phyloP scores from a whole-genome alignment of 2,329 filamentous ascomycete genomes.

The Ceratocystis harringtonii region DNA sequence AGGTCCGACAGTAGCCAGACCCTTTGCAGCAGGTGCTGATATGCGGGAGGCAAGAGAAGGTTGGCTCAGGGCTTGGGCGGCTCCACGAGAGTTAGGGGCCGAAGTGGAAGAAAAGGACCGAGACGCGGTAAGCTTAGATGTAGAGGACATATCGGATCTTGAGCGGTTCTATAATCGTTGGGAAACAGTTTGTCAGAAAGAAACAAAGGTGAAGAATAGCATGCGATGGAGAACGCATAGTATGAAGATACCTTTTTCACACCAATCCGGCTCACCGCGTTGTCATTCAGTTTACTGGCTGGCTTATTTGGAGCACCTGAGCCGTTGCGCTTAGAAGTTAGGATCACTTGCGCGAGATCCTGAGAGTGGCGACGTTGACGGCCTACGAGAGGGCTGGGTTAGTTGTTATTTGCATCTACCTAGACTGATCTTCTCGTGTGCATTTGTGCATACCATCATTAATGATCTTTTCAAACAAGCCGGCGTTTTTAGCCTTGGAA shows the following conservation, averaged over 20 bases:
- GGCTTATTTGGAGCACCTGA: slow-evolving; percentile 32
- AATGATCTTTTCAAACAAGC: slow-evolving; percentile 42
- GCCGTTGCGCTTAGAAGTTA: slow-evolving; percentile 42
- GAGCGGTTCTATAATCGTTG: slow-evolving; percentile 3
- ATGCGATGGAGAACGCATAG: not conserved
- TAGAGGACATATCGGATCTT: not conserved
- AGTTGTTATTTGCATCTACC: not conserved
- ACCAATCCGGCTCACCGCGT: slow-evolving; percentile 55
- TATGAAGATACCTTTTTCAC: slow-evolving; percentile 47
- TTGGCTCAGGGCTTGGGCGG: not conserved
- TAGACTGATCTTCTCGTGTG: not conserved
- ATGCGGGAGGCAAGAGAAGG: slow-evolving; percentile 15
- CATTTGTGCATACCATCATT: slow-evolving; percentile 30
- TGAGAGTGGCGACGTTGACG: slow-evolving; percentile 59
- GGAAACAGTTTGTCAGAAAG: not conserved
- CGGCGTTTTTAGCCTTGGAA: slow-evolving; percentile 31
- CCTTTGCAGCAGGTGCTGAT: slow-evolving; percentile 13
- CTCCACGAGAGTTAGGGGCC: not conserved
- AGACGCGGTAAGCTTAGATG: not conserved
- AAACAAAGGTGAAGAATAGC: not conserved
- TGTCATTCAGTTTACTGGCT: not conserved
- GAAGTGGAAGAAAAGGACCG: not conserved
- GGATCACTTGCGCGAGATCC: slow-evolving; percentile 55
- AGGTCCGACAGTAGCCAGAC: slow-evolving; percentile 11
- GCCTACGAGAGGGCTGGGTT: slow-evolving; percentile 26